phyloP scores from a whole-genome alignment of 2,329 filamentous ascomycete genomes.

The Aspergillus brasiliensis region DNA sequence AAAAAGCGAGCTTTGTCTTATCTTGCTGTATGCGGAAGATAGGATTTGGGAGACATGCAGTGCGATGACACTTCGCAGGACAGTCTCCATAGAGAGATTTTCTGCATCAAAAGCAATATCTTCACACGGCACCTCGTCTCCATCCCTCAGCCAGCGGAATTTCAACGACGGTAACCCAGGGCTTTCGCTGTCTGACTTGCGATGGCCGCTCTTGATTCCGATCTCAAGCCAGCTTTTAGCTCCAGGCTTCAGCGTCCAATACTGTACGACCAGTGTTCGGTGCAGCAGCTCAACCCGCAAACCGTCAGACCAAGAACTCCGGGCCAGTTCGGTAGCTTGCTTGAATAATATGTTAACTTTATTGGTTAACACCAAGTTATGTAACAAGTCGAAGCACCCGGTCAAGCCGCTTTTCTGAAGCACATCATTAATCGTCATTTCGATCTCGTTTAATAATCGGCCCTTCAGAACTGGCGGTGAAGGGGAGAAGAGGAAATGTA shows the following conservation, averaged over 20 bases:
- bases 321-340: constrained; percentile 72
- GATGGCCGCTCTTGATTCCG: constrained; percentile 58
- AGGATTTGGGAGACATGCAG: constrained; percentile 74
- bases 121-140: constrained; percentile 70
- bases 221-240: constrained; percentile 90
- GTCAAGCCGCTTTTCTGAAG: constrained; percentile 70
- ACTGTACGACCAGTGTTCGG: constrained; percentile 82
- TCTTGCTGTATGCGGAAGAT: constrained; percentile 62
- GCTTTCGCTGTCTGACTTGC: constrained; percentile 9
- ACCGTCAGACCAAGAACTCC: constrained; percentile 74
- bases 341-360: constrained; percentile 81
- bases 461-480: constrained; percentile 64
- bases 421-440: constrained; percentile 70
- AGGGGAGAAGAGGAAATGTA: constrained; percentile 80
- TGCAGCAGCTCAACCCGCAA: constrained; percentile 78
- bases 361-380: constrained; percentile 84
- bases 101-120: constrained; percentile 68
- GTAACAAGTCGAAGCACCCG: constrained; percentile 83
- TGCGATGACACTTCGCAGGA: constrained; percentile 74
- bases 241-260: constrained; percentile 74
- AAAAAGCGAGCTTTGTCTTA: constrained; percentile 65
- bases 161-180: constrained; percentile 37
- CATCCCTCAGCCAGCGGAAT: constrained; percentile 80
- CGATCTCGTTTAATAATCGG: constrained; percentile 65
- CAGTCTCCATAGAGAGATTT: constrained; percentile 70